These are phyloP conservation scores for Acrodontium crateriforme DNA, from an alignment of 2,329 filamentous ascomycete genomes.

Conservation along the genomic window DNA sequence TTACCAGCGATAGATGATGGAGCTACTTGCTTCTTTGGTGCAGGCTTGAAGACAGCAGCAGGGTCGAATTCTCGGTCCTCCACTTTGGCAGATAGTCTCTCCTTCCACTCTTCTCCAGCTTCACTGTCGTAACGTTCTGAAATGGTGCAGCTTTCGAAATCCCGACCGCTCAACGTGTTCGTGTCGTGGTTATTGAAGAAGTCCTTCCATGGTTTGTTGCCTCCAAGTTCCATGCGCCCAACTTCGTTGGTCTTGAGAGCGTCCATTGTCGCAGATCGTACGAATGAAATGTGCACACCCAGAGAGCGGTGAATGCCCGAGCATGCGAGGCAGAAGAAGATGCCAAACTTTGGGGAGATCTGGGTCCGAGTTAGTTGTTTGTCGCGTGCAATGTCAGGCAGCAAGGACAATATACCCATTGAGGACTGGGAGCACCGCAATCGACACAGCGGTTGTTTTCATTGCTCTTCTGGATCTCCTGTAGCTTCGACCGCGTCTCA, in stretches of 20 bases:
- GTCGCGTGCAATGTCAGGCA: conserved; percentile 4
- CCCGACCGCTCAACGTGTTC: conserved; percentile 31
- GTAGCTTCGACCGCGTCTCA: conserved; percentile 90
- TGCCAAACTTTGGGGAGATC: conserved; percentile 86
- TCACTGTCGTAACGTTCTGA: conserved; percentile 82
- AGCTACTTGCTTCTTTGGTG: conserved; percentile 1
- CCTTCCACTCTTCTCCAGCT: conserved; percentile 90
- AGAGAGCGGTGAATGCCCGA: conserved; percentile 88
- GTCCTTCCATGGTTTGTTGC: conserved; percentile 72
- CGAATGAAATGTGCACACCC: conserved; percentile 96
- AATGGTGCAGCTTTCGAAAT: conserved; percentile 79
- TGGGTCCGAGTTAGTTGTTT: conserved; percentile 16
- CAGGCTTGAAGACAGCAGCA: conserved; percentile 7
- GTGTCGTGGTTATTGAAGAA: conserved; percentile 58
- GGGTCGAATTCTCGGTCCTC: conserved; percentile 79
- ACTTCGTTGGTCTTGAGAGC: conserved; percentile 91
- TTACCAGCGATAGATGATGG: conserved; percentile 3
- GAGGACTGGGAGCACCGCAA: conserved; percentile 86
- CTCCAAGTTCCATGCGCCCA: conserved; percentile 81
- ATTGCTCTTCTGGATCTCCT: conserved; percentile 78
- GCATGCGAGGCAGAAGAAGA: conserved; percentile 96
- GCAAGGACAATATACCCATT: conserved; percentile 60
- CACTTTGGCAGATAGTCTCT: conserved; percentile 72
- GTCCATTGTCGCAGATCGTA: conserved; percentile 96
- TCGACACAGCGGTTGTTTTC: conserved; percentile 88